Evolutionary conservation across 2,329 filamentous ascomycete genomes (phyloP).

Genomic region (Chaetomiaceae sp.): DNA sequence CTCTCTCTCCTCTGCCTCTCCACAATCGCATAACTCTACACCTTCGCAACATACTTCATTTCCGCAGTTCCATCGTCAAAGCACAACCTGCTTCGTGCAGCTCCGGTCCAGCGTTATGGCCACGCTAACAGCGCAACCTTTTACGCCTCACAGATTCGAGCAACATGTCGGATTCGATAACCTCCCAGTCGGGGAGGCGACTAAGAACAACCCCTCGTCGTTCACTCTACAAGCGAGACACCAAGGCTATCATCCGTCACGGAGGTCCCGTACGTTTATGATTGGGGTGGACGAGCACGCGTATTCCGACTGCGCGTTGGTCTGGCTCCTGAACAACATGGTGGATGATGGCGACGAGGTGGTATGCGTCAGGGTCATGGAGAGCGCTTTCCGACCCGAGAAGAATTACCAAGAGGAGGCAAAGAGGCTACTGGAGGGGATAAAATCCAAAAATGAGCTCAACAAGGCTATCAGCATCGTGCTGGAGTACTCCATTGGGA

Average conservation of each 20-base stretch:
- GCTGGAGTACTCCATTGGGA: constrained; percentile 82
- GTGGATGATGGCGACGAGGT: constrained; percentile 93
- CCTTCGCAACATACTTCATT: too few species aligned
- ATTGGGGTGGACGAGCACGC: constrained; percentile 87
- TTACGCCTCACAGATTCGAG: constrained; percentile 47
- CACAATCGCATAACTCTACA: too few species aligned
- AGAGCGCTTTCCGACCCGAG: constrained; percentile 70
- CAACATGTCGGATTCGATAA: constrained; percentile 59
- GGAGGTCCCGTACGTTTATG: constrained; percentile 81
- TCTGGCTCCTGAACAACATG: constrained; percentile 87
- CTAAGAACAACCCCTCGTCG: constrained; percentile 57
- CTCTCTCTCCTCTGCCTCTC: too few species aligned
- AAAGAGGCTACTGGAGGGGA: constrained; percentile 64
- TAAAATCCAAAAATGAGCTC: constrained; percentile 71
- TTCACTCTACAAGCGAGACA: constrained; percentile 83
- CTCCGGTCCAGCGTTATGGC: constrained; percentile 32
- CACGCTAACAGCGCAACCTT: constrained; percentile 38
- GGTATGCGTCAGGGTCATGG: constrained; percentile 81
- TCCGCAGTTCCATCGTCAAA: too few species aligned
- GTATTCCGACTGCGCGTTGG: constrained; percentile 86
- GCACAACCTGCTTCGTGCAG: too few species aligned
- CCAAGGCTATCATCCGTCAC: constrained; percentile 74
- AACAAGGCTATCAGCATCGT: constrained; percentile 82
- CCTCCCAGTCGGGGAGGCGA: constrained; percentile 52
- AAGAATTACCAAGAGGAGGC: constrained; percentile 74